phyloP scores from a whole-genome alignment of 2,329 filamentous ascomycete genomes.

The Pyrenophora graminea region DNA sequence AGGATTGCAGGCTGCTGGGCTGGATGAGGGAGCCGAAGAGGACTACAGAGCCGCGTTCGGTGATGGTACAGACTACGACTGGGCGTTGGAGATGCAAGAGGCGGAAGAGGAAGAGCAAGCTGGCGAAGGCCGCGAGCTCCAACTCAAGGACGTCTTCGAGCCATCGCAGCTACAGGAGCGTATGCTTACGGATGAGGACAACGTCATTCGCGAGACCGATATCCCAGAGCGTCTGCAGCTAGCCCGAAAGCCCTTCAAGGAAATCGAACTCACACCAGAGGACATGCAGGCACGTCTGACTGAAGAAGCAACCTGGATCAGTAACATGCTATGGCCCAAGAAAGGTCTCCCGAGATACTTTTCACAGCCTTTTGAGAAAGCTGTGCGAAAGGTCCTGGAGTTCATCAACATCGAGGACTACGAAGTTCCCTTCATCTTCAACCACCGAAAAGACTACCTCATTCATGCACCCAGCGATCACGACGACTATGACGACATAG shows the following conservation, averaged over 20 bases:
- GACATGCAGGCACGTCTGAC: slow-evolving; percentile 66
- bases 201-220: slow-evolving; percentile 83
- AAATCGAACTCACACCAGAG: slow-evolving; percentile 77
- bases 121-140: slow-evolving; percentile 79
- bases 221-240: slow-evolving; percentile 94
- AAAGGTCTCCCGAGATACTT: slow-evolving; percentile 75
- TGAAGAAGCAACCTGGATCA: slow-evolving; percentile 91
- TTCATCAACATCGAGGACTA: slow-evolving; percentile 94
- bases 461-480: slow-evolving; percentile 78
- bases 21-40: slow-evolving; percentile 90
- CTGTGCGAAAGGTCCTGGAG: slow-evolving; percentile 88
- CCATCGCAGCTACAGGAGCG: slow-evolving; percentile 92
- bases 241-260: slow-evolving; percentile 84
- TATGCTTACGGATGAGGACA: slow-evolving; percentile 93
- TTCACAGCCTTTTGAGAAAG: slow-evolving; percentile 80
- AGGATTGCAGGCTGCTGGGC: slow-evolving; percentile 76
- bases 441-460: slow-evolving; percentile 96
- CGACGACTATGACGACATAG: slow-evolving; percentile 62
- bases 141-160: slow-evolving; percentile 97
- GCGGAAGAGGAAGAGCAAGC: slow-evolving; percentile 77
- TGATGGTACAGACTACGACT: slow-evolving; percentile 92
- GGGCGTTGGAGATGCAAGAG: slow-evolving; percentile 87
- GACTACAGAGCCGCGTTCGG: slow-evolving; percentile 97
- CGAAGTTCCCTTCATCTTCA: slow-evolving; percentile 96
- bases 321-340: slow-evolving; percentile 85